Base-by-base conservation (phyloP, 2,329 filamentous ascomycete genomes). In the Cytospora mali region DNA sequence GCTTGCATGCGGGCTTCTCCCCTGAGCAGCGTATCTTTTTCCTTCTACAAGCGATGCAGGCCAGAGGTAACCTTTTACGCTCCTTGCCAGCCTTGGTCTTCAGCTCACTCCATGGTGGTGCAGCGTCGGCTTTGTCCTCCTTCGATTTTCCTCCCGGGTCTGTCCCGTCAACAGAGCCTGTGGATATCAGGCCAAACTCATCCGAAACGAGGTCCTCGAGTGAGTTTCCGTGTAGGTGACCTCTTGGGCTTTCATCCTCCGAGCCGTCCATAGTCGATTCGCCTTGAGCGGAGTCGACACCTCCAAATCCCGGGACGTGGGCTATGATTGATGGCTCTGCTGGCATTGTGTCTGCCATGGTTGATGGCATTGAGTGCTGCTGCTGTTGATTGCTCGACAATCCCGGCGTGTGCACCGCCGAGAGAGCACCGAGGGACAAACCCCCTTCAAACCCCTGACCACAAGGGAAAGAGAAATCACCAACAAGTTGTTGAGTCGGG, bases 21-120 rank as follows among this genome's bases (percentile, higher is more conserved):
- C 95, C 95, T 0, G 94, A 98, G 74, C 95, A 99, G 58, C 94
- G 88, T 67, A 99, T 98, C 80, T 99, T 99, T 80, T 99, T 99
- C 71, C 95, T 85, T 35, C 95, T 87, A 72, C 95, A 99, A 42
- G 93, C 93, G 70, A 98, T 97, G 74, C 95, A 99, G 18, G 95
- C 95, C 58, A 98, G 81, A 2, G 95, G 95, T 35, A 99, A 79
- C 50, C 95, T 85, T 76, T 98, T 98, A 58, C 95, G 86, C 75
- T 98, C 95, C 75, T 98, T 99, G 18, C 95, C 95, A 2, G 95
- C 95, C 75, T 94, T 94, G 4, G 91, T 94, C 75, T 94, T 94
- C 67, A 93, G 80, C 72, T 94, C 91, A 69, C 87, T 93, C 91
- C 91, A 94, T 16, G 88, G 80, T 16, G 89, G 87, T 10, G 83